Evolutionary conservation across 352 stramenopile species (phyloP), one percentile per base, ranked within the genome.

Genomic region (Globisporangium perplexum): DNA sequence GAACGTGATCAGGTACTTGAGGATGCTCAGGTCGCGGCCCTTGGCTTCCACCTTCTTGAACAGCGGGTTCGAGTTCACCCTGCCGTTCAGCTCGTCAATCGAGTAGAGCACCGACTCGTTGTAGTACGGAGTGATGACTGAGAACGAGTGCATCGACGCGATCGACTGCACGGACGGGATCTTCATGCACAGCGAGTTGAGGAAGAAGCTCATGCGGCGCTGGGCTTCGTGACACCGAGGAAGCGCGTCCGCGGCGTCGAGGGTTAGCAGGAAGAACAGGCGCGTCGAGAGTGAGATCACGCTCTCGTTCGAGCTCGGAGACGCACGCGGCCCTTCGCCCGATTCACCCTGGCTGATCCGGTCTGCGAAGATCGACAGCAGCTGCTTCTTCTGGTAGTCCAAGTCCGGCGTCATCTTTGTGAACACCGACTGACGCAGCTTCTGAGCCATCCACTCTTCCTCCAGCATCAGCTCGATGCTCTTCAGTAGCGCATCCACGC

Each of bases 1-100:
- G 56, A 94, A 93, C 30, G 86, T 94, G 44, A 92, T 78, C 33
- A 95, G 53, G 54, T 95, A 94, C 65, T 94, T 94, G 45, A 95
- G 67, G 70, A 95, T 93, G 53, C 83, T 92, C 50, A 95, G 63
- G 50, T 95, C 81, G 24, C 83, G 79, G 18, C 74, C 71, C 65
- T 93, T 95, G 14, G 83, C 68, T 46, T 95, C 85, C 22, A 93
- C 82, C 59, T 93, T 90, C 39, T 68, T 71, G 70, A 95, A 95
- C 30, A 95, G 65, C 38, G 85, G 85, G 50, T 95, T 95, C 12
- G 84, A 71, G 43, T 80, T 82, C 30, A 95, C 82, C 31, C 84
- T 76, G 24, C 80, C 84, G 38, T 90, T 93, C 23, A 95, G 60
- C 49, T 95, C 85, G 35, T 93, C 78, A 4, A 95, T 65, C 7